Evolutionary conservation across 495 filamentous ascomycete genomes (phyloP).

Genomic region (Chaetomium fimeti): DNA sequence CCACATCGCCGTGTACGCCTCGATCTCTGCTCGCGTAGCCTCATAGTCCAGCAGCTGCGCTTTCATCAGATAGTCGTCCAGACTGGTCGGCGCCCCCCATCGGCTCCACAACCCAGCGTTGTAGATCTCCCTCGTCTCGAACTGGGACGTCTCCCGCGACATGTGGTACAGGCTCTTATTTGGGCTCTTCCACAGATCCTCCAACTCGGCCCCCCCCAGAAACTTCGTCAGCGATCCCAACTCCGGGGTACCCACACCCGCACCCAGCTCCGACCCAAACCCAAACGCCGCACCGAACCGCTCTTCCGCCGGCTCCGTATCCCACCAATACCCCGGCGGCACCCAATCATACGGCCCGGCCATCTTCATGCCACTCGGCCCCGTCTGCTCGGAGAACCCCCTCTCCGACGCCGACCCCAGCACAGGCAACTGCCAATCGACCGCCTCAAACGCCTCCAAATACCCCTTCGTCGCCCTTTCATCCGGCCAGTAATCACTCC

Average conservation of each 20-base stretch:
- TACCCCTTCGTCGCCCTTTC: constrained; percentile 54
- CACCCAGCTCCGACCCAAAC: constrained; percentile 60
- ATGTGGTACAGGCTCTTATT: constrained; percentile 59
- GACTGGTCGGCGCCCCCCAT: constrained; percentile 50
- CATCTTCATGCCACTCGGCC: constrained; percentile 64
- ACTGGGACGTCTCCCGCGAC: constrained; percentile 52
- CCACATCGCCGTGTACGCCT: constrained; percentile 54
- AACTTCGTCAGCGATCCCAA: constrained; percentile 55
- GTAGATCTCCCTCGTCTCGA: constrained; percentile 57
- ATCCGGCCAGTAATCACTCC: constrained; percentile 64
- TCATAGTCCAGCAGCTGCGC: constrained; percentile 52
- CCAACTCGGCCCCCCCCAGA: constrained; percentile 50
- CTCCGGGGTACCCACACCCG: constrained; percentile 63
- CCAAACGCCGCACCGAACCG: constrained; percentile 58
- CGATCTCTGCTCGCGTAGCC: constrained; percentile 59
- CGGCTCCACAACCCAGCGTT: constrained; percentile 54
- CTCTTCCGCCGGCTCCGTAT: constrained; percentile 38
- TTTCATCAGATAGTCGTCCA: constrained; percentile 52
- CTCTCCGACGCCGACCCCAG: constrained; percentile 57
- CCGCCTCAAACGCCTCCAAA: constrained; percentile 45
- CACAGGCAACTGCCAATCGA: constrained; percentile 58
- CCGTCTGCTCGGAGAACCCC: constrained; percentile 52
- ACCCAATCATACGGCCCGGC: constrained; percentile 68
- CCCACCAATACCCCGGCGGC: constrained; percentile 64
- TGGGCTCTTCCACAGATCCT: constrained; percentile 56